Evolutionary conservation across 768 basidiomycete genomes (phyloP).

Genomic region (Lenzites betulinus): DNA sequence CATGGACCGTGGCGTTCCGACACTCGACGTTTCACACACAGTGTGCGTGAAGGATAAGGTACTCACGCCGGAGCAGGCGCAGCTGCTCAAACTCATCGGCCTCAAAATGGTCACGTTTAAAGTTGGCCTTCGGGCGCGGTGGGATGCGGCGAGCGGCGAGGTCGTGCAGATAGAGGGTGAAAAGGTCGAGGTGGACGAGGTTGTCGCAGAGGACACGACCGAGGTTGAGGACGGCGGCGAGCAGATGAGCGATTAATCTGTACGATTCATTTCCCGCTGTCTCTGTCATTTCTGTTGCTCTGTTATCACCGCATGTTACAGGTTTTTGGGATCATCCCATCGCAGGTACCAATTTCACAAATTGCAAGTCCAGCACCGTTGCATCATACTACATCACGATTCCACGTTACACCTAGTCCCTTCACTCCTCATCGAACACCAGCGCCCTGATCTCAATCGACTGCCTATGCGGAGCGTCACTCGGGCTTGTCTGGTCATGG

Average conservation of each 20-base stretch:
- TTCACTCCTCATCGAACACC: constrained; percentile 44
- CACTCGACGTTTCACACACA: constrained; percentile 74
- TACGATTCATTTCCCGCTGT: constrained; percentile 7
- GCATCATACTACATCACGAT: neutral
- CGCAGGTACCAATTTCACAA: neutral
- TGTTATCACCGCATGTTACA: constrained; percentile 3
- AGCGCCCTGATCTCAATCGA: constrained; percentile 47
- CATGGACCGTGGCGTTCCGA: constrained; percentile 87
- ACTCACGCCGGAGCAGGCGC: constrained; percentile 85
- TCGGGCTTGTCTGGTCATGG: constrained; percentile 36
- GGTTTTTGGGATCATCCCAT: neutral
- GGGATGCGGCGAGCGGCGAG: constrained; percentile 69
- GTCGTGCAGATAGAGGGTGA: constrained; percentile 59
- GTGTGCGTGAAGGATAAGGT: constrained; percentile 82
- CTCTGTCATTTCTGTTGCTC: constrained; percentile 2
- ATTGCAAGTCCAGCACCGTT: neutral
- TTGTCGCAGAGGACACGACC: constrained; percentile 34
- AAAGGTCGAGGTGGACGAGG: constrained; percentile 40
- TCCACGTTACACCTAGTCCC: neutral
- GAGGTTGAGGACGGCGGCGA: constrained; percentile 39
- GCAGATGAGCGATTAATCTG: constrained; percentile 31
- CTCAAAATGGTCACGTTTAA: constrained; percentile 86
- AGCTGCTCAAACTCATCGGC: constrained; percentile 89
- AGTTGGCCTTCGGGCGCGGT: constrained; percentile 68
- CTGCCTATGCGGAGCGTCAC: constrained; percentile 41